phyloP scores from a whole-genome alignment of 306 rosid genomes.

The Corylus avellana region DNA sequence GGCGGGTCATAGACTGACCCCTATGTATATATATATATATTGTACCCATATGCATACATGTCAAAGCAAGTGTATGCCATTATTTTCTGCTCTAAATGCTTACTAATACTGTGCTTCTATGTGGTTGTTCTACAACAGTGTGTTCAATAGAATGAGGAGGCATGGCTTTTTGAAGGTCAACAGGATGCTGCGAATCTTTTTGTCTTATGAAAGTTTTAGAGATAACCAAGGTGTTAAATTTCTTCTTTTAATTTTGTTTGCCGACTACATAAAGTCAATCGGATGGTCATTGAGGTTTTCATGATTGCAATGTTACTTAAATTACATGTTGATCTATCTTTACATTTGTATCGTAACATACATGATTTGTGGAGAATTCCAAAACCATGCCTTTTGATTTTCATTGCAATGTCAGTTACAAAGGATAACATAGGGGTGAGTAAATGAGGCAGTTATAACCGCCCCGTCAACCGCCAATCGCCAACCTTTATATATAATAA shows the following conservation, averaged over 20 bases:
- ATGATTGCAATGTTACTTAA: neutral
- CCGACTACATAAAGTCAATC: neutral
- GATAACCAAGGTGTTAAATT: neutral
- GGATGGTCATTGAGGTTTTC: neutral
- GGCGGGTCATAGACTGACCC: no score
- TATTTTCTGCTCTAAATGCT: neutral
- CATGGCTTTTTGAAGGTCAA: neutral
- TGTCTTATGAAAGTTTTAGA: neutral
- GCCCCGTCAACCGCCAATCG: no score
- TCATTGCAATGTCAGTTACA: no score
- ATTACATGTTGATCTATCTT: neutral
- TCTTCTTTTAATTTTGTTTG: constrained; percentile 18
- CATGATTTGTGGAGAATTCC: neutral
- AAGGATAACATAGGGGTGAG: no score
- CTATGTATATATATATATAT: no score
- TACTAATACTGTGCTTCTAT: constrained; percentile 1
- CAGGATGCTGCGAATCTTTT: neutral
- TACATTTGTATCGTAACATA: neutral
- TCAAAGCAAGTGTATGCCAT: neutral
- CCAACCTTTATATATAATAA: no score
- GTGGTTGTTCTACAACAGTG: no score
- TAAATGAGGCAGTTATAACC: no score
- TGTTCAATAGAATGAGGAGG: neutral
- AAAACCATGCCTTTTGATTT: neutral
- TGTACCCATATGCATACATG: no score